Evolutionary conservation across 345 rosid species (phyloP), one percentile per base, ranked within the genome.

Genomic region (Limnanthes douglasii): DNA sequence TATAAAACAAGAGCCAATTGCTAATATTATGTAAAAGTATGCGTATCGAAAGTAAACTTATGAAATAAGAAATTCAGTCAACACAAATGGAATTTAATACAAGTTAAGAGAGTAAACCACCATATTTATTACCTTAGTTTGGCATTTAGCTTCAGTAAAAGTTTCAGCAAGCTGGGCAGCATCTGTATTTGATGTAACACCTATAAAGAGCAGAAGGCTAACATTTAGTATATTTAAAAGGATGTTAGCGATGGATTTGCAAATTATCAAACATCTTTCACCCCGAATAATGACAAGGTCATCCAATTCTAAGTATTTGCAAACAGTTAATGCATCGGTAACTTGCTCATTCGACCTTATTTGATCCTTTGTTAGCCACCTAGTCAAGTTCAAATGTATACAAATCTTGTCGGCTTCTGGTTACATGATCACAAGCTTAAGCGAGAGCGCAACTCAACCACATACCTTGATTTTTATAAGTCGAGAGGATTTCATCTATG

Each of bases 91-190:
- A 25, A 25, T 8, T 7, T 8, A 25, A 25, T 6, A 26, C n/a
- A 26, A 32, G n/a, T 10, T 14, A 12, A 10, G 17, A 1, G 21
- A 17, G 31, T 11, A 11, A 27, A 31, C 18, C 39, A 34, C 28
- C 19, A n/a, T 28, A 41, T 29, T 17, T 41, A 13, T 22, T 46
- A 90, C 98, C 86, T 84, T 79, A 6, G 98, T 84, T 37, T 59
- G 56, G 69, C 95, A 77, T 49, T 77, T 59, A 31, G 81, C 79
- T 69, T 57, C 95, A 24, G 92, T 84, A 64, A 90, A 90, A 45
- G 73, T 83, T 54, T 90, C 98, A 26, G 98, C 94, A 36, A 90
- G 98, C 57, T 90, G 90, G 38, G 94, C 98, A 13, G 98, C 98
- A 63, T 90, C 98, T 4, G 98, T 74, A 61, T 90, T 90, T 32